Base-by-base conservation (phyloP, 1,284 basidiomycete species). In the Coriolopsis trogii region DNA sequence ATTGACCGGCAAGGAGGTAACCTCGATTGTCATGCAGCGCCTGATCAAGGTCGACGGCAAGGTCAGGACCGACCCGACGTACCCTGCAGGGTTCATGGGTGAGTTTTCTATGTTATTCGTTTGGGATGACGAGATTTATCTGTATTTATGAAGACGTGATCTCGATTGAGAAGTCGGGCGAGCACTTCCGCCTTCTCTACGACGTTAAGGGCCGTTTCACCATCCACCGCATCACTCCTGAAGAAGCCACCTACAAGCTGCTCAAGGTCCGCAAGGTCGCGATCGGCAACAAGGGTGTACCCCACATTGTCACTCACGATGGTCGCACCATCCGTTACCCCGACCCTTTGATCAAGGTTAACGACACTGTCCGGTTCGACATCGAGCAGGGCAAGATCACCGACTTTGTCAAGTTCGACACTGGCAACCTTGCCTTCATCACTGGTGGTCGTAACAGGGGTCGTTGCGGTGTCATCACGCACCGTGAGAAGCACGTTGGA, bases 381-480 rank as follows among this genome's bases (percentile, higher is more conserved):
- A 80, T 99, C 60, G 89, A 93, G 71, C 88, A 94, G 75, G 85
- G 87, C 78, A 98, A 98, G 82, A 95, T 99, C 71, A 84, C 82
- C 64, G 95, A 96, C 70, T 93, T 86, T 72, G 87, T 97, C 74
- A 90, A 93, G 75, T 99, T 99, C 71, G 97, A 99, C 74, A 93
- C 93, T 55, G 96, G 96, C 64, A 97, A 97, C 81, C 87, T 97
- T 63, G 94, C 93, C 73, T 95, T 97, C 84, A 86, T 97, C 78
- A 99, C 97, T 61, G 96, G 96, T 73, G 96, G 96, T 66, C 94
- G 96, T 75, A 99, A 98, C 90, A 97, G 97, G 93, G 96, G 97
- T 69, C 89, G 97, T 80, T 89, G 87, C 58, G 97, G 96, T 82
- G 85, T 94, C 60, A 97, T 99, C 67, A 85, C 92, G 57, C 93